Evolutionary conservation across 2,329 filamentous ascomycete species (phyloP).

Genomic region (Cryphonectria carpinicola): DNA sequence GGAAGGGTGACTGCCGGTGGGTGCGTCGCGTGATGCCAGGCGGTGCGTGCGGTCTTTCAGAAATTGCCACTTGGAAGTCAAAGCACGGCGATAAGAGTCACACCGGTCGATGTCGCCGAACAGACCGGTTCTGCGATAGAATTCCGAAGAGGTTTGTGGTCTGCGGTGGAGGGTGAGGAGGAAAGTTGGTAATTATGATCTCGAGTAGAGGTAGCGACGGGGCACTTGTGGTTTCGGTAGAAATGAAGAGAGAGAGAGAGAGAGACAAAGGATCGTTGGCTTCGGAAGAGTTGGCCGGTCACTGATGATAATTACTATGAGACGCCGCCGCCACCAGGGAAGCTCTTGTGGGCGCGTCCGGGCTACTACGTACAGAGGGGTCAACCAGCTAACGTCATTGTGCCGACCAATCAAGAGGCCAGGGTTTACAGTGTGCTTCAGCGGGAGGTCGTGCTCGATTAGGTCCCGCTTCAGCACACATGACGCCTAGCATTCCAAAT

Average conservation of each 20-base stretch:
- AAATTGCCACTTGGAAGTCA: constrained; percentile 9
- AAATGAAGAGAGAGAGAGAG: no score
- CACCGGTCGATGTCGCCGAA: not conserved
- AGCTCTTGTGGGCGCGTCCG: not conserved
- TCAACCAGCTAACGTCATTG: constrained; percentile 2
- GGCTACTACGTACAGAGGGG: not conserved
- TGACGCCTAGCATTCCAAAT: not conserved
- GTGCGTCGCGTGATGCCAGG: not conserved
- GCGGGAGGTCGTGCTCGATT: not conserved
- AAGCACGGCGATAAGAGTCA: constrained; percentile 1
- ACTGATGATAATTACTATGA: not conserved
- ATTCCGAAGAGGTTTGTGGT: not conserved
- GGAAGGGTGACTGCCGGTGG: not conserved
- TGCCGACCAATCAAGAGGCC: constrained; percentile 14
- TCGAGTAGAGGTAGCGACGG: not conserved
- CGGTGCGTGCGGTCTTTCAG: not conserved
- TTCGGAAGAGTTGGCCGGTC: not conserved
- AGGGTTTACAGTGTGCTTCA: constrained; percentile 16
- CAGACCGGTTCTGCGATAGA: not conserved
- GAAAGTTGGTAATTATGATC: not conserved
- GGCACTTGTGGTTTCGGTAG: not conserved
- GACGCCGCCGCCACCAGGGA: not conserved
- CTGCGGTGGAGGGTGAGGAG: not conserved
- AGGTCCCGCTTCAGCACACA: not conserved
- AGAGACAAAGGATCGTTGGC: not conserved